phyloP scores from a whole-genome alignment of 2,329 filamentous ascomycete species.

The Grosmannia huntii region DNA sequence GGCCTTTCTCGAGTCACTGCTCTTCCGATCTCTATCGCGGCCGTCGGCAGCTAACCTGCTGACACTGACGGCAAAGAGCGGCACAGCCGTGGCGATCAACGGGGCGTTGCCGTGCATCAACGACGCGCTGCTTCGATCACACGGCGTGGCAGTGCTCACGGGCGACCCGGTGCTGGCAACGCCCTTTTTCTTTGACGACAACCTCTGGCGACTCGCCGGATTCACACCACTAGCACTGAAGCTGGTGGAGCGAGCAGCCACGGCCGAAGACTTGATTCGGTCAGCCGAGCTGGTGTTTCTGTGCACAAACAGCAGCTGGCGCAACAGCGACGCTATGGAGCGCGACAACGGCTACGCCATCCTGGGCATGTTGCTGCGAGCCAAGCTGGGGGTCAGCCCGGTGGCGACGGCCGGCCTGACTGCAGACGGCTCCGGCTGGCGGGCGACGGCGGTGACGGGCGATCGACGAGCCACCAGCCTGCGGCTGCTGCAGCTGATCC shows the following conservation, averaged over 20 bases:
- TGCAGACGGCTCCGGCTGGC: conserved; percentile 22
- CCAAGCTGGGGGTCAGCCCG: conserved; percentile 54
- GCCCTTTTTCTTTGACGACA: conserved; percentile 80
- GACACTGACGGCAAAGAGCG: conserved; percentile 57
- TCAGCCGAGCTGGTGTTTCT: conserved; percentile 76
- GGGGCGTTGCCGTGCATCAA: conserved; percentile 77
- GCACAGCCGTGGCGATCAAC: conserved; percentile 74
- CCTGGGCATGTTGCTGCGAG: conserved; percentile 67
- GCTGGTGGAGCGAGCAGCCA: conserved; percentile 64
- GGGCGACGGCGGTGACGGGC: conserved; percentile 25
- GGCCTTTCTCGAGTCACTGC: conserved; percentile 60
- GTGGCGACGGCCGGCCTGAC: conserved; percentile 20
- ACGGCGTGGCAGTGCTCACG: conserved; percentile 70
- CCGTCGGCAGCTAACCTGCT: conserved; percentile 55
- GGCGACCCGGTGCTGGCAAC: conserved; percentile 72
- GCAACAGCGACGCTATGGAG: conserved; percentile 97
- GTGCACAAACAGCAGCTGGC: conserved; percentile 82
- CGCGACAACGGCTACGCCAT: conserved; percentile 89
- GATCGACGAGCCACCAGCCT: conserved; percentile 42
- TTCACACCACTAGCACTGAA: conserved; percentile 78
- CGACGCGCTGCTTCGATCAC: conserved; percentile 68
- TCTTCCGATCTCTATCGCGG: conserved; percentile 65
- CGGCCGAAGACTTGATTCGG: conserved; percentile 56
- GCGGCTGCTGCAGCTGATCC: conserved; percentile 60
- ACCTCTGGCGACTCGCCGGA: conserved; percentile 84